These are phyloP conservation scores for Tausonia pullulans DNA, from an alignment of 1,284 basidiomycete species.

Conservation along the genomic window DNA sequence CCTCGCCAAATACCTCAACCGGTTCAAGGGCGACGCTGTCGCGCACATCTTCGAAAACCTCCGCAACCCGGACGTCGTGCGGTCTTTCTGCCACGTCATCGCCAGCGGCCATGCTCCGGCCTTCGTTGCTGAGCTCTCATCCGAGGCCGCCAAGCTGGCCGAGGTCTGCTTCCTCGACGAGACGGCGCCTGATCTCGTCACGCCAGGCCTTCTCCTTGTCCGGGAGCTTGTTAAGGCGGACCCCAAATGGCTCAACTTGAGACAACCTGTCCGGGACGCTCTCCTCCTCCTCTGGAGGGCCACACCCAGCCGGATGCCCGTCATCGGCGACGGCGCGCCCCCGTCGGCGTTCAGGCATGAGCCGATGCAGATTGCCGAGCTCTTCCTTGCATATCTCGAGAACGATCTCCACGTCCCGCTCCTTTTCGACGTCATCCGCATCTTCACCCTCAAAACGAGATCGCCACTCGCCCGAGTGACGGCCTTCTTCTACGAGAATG, in stretches of 20 bases:
- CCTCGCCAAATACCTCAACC: slow-evolving; percentile 78
- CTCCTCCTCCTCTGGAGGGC: slow-evolving; percentile 62
- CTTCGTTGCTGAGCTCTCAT: slow-evolving; percentile 60
- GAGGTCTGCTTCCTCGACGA: slow-evolving; percentile 46
- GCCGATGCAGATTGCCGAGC: slow-evolving; percentile 56
- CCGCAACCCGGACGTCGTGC: slow-evolving; percentile 58
- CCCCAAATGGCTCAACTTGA: slow-evolving; percentile 53
- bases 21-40: slow-evolving; percentile 75
- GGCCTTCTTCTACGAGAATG: slow-evolving; percentile 78
- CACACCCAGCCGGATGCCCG: slow-evolving; percentile 28
- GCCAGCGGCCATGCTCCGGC: slow-evolving; percentile 64
- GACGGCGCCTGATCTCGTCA: slow-evolving; percentile 44
- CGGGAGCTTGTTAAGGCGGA: slow-evolving; percentile 60
- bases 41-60: slow-evolving; percentile 76
- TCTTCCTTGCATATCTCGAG: slow-evolving; percentile 54
- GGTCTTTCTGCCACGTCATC: slow-evolving; percentile 69
- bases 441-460: slow-evolving; percentile 70
- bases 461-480: slow-evolving; percentile 74
- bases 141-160: slow-evolving; percentile 52
- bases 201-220: slow-evolving; percentile 64
- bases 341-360: slow-evolving; percentile 48
- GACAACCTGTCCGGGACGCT: slow-evolving; percentile 51
- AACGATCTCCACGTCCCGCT: slow-evolving; percentile 69
- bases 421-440: slow-evolving; percentile 73
- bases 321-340: slow-evolving; percentile 30